phyloP scores from a whole-genome alignment of 176 grass and related monocot genomes.

The Ananas comosus region DNA sequence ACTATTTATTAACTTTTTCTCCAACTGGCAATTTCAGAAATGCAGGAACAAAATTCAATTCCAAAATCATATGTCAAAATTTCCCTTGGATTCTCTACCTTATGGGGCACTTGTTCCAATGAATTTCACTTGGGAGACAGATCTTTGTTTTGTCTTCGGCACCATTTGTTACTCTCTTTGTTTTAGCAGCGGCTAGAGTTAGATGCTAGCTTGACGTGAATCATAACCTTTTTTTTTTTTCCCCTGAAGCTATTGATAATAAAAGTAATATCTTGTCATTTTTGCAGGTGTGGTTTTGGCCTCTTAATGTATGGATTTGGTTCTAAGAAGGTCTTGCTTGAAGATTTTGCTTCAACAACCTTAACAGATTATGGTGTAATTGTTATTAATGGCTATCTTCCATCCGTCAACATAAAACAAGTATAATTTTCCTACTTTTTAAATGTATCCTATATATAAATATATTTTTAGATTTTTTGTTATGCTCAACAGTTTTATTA shows the following conservation, averaged over 20 bases:
- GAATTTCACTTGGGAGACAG: too few relatives aligned
- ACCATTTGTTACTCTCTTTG: too few relatives aligned
- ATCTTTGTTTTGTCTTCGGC: too few relatives aligned
- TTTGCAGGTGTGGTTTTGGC: conserved; percentile 50
- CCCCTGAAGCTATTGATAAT: too few relatives aligned
- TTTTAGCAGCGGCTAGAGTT: too few relatives aligned
- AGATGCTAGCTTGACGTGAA: too few relatives aligned
- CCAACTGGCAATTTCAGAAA: too few relatives aligned
- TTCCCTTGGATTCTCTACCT: neutral
- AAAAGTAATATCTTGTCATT: neutral
- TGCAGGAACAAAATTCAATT: neutral
- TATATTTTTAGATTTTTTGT: neutral
- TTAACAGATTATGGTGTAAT: conserved; percentile 60
- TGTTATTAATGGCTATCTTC: conserved; percentile 88
- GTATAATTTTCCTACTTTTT: conserved; percentile 17
- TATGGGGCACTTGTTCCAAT: too few relatives aligned
- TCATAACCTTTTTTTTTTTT: too few relatives aligned
- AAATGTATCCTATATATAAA: neutral
- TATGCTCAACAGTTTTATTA: neutral
- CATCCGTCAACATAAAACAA: conserved; percentile 76
- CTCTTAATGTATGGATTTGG: conserved; percentile 96
- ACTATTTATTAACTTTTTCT: too few relatives aligned
- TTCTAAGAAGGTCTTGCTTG: conserved; percentile 71
- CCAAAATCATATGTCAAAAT: neutral
- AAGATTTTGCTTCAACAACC: conserved; percentile 76